Percentiles rank a stretch among this genome's conserved stretches.
These are phyloP conservation scores for Sordariomycetes sp. DNA, from an alignment of 2,329 filamentous ascomycete species.

Conservation along the genomic window DNA sequence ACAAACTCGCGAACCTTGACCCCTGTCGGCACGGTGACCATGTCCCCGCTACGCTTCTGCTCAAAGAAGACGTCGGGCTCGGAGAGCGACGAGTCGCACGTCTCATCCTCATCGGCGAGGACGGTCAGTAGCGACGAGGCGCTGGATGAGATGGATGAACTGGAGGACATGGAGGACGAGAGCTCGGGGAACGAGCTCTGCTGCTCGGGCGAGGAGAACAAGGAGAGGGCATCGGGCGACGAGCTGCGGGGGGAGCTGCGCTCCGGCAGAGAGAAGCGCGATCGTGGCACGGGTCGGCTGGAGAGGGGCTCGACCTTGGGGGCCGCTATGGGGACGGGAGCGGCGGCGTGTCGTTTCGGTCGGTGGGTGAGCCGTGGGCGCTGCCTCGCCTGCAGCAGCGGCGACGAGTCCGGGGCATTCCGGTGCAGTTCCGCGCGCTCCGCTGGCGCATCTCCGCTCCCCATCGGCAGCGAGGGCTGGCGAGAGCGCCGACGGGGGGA, in stretches of 20 bases:
- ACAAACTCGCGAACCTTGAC: conserved; percentile 23
- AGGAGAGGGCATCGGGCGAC: not conserved
- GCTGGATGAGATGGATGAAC: not conserved
- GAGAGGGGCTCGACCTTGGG: not conserved
- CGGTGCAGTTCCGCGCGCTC: not conserved
- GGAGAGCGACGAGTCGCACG: conserved; percentile 1
- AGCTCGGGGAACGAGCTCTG: not conserved
- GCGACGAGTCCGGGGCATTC: not conserved
- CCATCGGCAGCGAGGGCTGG: not conserved
- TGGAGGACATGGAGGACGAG: not conserved
- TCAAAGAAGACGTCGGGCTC: not conserved
- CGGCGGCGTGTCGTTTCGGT: not conserved
- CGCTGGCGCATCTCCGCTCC: not conserved
- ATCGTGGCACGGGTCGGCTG: not conserved
- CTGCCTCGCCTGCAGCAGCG: not conserved
- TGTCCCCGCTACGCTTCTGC: not conserved
- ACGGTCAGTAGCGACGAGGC: not conserved
- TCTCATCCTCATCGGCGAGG: conserved; percentile 1
- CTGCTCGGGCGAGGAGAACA: not conserved
- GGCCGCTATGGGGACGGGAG: not conserved
- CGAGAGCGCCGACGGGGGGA: not conserved
- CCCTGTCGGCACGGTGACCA: conserved; percentile 6
- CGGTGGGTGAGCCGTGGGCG: not conserved
- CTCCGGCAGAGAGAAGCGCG: not conserved
- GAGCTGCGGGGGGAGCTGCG: not conserved